Evolutionary conservation across 257 asterid genomes (phyloP).

Genomic region (Nicotiana benthamiana): DNA sequence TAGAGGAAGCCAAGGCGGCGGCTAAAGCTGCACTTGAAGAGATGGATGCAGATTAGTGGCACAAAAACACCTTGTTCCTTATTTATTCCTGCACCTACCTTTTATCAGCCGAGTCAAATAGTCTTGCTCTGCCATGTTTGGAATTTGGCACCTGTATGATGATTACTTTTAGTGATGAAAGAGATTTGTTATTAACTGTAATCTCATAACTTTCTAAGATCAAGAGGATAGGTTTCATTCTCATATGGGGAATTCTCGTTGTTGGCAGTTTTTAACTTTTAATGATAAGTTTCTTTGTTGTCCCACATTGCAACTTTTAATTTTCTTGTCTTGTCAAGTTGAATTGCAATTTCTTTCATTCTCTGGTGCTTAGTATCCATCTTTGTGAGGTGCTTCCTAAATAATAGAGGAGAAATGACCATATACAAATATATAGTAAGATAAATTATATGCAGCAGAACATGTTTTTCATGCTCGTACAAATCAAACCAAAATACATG

Average conservation of each 20-base stretch:
- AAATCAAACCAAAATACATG: too few species aligned
- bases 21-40: constrained; percentile 95
- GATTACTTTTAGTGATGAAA: background rate
- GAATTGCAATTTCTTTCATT: too few species aligned
- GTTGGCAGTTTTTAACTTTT: background rate
- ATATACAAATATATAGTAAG: too few species aligned
- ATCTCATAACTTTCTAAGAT: background rate
- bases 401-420: too few species aligned
- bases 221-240: background rate
- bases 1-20: constrained; percentile 89
- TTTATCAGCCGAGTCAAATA: background rate
- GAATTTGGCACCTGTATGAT: background rate
- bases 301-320: too few species aligned
- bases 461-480: too few species aligned
- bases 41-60: constrained; percentile 80
- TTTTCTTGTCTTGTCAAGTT: too few species aligned
- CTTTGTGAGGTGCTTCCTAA: too few species aligned
- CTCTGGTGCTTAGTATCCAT: too few species aligned
- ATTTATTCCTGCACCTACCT: background rate
- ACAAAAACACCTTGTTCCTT: background rate
- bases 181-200: background rate
- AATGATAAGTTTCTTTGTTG: too few species aligned
- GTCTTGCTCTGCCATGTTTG: background rate
- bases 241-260: background rate
- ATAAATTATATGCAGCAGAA: too few species aligned